phyloP scores from a whole-genome alignment of 2,329 filamentous ascomycete genomes.

The Cladophialophora yegresii region DNA sequence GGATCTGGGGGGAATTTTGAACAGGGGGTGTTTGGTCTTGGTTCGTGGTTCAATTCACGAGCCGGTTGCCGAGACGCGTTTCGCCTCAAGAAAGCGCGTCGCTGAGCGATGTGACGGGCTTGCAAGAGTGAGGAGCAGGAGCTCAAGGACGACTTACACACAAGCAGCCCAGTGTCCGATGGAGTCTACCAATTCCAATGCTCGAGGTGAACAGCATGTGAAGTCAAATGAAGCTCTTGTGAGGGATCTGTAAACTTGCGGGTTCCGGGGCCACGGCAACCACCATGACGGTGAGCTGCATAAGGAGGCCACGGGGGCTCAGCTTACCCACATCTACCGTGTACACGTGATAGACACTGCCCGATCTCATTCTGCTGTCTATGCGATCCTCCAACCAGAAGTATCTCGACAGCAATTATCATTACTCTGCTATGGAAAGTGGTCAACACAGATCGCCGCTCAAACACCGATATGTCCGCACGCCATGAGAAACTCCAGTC shows the following conservation, averaged over 20 bases:
- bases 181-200: slow-evolving; percentile 10
- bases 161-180: slow-evolving; percentile 18
- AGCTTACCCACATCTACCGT: background rate
- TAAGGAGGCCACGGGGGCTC: background rate
- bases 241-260: background rate
- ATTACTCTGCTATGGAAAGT: background rate
- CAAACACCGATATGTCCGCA: background rate
- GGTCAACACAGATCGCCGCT: background rate
- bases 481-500: background rate
- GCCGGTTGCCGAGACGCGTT: slow-evolving; percentile 29
- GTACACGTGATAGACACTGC: background rate
- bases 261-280: background rate
- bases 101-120: slow-evolving; percentile 14
- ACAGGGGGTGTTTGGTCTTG: slow-evolving; percentile 20
- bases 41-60: slow-evolving; percentile 8
- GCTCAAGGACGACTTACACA: slow-evolving; percentile 23
- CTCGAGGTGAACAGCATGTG: background rate
- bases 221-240: background rate
- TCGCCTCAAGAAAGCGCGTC: slow-evolving; percentile 16
- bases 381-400: too few species aligned
- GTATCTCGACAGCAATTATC: background rate
- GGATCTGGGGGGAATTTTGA: slow-evolving; percentile 28
- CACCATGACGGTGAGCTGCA: background rate
- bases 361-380: background rate
- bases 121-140: slow-evolving; percentile 3